Evolutionary conservation across 177 flowering plant species (phyloP).

Genomic region (Telopea speciosissima): DNA sequence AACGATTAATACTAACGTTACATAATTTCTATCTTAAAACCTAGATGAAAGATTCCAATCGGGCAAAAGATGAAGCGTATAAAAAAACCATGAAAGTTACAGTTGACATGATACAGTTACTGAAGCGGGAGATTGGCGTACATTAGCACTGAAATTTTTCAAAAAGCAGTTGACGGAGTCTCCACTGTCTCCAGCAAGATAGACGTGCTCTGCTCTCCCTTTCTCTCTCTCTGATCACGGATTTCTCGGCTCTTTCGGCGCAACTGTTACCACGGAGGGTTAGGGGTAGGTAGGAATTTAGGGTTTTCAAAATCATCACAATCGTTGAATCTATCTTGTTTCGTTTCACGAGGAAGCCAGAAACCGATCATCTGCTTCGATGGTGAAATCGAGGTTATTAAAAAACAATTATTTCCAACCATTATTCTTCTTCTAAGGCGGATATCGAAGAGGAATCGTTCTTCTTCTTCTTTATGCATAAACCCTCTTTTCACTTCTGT

Average conservation of each 20-base stretch:
- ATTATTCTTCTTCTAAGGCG: too few species aligned
- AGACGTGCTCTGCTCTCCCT: neutral
- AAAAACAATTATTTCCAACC: too few species aligned
- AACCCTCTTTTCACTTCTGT: neutral
- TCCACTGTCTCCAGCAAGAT: neutral
- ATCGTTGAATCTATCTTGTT: neutral
- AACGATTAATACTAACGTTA: too few species aligned
- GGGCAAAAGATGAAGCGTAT: too few species aligned
- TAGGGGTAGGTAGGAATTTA: neutral
- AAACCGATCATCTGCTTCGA: neutral
- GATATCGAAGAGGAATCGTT: too few species aligned
- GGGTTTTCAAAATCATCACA: neutral
- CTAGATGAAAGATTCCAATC: too few species aligned
- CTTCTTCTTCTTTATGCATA: neutral
- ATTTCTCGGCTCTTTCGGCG: neutral
- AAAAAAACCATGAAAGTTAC: too few species aligned
- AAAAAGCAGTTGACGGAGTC: neutral
- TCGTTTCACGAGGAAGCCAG: neutral
- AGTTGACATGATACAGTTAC: too few species aligned
- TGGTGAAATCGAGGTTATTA: neutral
- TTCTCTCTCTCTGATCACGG: neutral
- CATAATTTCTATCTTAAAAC: too few species aligned
- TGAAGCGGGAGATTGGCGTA: too few species aligned
- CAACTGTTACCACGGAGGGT: neutral
- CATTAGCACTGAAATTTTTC: neutral